Base-by-base conservation (phyloP, 345 rosid species). In the Eucalyptus cloeziana region DNA sequence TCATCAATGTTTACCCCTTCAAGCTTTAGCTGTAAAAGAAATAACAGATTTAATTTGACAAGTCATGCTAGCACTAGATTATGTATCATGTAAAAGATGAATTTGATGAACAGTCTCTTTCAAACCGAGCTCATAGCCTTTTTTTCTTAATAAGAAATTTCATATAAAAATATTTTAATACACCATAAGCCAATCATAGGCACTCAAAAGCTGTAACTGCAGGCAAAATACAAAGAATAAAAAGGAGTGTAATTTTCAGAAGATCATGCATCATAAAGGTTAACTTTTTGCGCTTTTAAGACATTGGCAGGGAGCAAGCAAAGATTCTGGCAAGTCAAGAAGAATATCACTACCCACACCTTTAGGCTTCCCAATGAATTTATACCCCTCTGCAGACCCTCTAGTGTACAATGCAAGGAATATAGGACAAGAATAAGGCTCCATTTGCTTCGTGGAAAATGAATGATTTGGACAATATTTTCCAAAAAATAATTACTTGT, bases 1-100 rank as follows among this genome's bases (percentile, higher is more conserved):
- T 97, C 98, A 89, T 97, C 92, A 76, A 97, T 92, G 85, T 96
- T 89, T 11, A 94, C 91, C 21, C 97, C 99, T 91, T 92, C 95
- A 90, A 97, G 95, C 94, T 91, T 94, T 92, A 96, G 90, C 99
- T 98, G 91, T 40, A 79, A 86, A 86, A 88, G 33, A 85, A 27
- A 49, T 27, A 17, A 67, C 19, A 47, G 30, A 33, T 52, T 58
- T 44, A 60, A 83, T 22, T 45, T 52, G 17, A 86, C 87, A 86
- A 49, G 87, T 54, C 16, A 16, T 33, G 62, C 7, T 50, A 15
- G 45, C 56, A 86, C 30, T 50, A 50, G 62, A 19, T 51, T n/a
- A 50, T 51, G 47, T 43, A 86, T 33, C 11, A 31, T 31, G 31
- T 51, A 86, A 51, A 40, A 31, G 30, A 86, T 2, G 85, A 76